phyloP scores from a whole-genome alignment of 108 stramenopile genomes.

The Hondaea fermentalgiana region DNA sequence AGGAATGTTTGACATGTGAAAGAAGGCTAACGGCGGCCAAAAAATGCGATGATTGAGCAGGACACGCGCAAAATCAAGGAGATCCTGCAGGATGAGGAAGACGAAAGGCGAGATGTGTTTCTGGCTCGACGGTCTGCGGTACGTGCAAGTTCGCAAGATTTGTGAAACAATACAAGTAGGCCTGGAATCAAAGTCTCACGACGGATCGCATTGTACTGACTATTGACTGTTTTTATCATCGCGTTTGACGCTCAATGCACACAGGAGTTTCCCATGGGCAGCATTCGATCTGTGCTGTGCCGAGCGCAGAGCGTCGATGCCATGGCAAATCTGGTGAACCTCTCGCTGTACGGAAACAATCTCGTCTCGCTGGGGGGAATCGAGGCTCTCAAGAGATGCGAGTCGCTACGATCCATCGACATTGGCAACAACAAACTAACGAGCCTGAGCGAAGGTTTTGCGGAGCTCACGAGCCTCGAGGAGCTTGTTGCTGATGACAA shows the following conservation, averaged over 20 bases:
- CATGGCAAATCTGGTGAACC: background rate
- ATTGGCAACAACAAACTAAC: background rate
- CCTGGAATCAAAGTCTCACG: background rate
- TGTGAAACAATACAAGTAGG: background rate
- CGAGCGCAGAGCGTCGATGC: background rate
- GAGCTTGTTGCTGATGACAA: background rate
- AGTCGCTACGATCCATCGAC: background rate
- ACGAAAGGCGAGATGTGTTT: background rate
- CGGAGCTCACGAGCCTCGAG: background rate
- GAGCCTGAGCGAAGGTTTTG: background rate
- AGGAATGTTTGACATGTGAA: too few relatives aligned
- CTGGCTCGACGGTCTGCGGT: background rate
- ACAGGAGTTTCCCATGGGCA: background rate
- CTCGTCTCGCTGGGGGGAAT: background rate
- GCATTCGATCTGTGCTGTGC: background rate
- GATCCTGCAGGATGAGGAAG: background rate
- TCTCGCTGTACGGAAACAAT: slow-evolving; percentile 5
- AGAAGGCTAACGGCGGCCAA: too few relatives aligned
- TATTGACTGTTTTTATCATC: background rate
- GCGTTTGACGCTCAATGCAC: too few relatives aligned
- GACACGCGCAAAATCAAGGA: slow-evolving; percentile 13
- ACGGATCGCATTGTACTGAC: background rate
- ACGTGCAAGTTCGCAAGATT: background rate
- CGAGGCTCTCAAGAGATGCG: background rate
- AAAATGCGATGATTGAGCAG: background rate